A percentile compares a stretch with the other conserved stretches of the same genome.
Evolutionary conservation across 352 stramenopile genomes (phyloP).

Genomic region (Salisapilia sapeloensis): DNA sequence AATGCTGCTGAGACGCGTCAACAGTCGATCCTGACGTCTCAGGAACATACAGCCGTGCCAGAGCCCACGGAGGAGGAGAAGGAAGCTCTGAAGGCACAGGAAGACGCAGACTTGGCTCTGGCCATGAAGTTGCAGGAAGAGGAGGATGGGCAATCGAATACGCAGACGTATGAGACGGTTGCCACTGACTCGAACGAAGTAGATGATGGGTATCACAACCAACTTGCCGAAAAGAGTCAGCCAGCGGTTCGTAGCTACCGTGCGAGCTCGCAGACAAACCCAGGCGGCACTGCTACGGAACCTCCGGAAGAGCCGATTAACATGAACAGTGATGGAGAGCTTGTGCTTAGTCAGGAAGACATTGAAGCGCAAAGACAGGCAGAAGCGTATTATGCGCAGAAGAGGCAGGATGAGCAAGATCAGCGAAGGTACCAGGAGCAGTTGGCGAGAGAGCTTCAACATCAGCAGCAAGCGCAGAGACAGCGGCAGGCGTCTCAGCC

Average conservation of each 20-base stretch:
- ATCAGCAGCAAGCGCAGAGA: constrained; percentile 8
- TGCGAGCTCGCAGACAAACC: constrained; percentile 4
- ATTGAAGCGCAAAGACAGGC: constrained; percentile 52
- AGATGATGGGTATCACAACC: constrained; percentile 1
- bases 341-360: constrained; percentile 42
- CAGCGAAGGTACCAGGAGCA: constrained; percentile 18
- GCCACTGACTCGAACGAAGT: constrained; percentile 2
- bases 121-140: constrained; percentile 61
- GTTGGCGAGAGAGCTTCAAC: constrained; percentile 10
- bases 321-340: constrained; percentile 24
- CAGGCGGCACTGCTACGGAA: constrained; percentile 5
- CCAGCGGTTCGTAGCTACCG: constrained; percentile 6
- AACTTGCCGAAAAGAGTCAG: constrained; percentile 1
- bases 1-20: constrained; percentile 52
- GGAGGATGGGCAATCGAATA: constrained; percentile 25
- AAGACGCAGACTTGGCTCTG: constrained; percentile 52
- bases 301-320: constrained; percentile 23
- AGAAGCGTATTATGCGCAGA: constrained; percentile 53
- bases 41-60: constrained; percentile 19
- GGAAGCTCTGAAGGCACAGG: neutral
- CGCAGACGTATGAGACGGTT: constrained; percentile 3
- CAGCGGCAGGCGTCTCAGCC: constrained; percentile 1
- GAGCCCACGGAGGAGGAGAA: constrained; percentile 4
- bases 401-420: constrained; percentile 28
- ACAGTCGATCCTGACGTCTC: constrained; percentile 40